Conservation (phyloP, 768 basidiomycete genomes). For the Termitomyces heimii region DNA sequence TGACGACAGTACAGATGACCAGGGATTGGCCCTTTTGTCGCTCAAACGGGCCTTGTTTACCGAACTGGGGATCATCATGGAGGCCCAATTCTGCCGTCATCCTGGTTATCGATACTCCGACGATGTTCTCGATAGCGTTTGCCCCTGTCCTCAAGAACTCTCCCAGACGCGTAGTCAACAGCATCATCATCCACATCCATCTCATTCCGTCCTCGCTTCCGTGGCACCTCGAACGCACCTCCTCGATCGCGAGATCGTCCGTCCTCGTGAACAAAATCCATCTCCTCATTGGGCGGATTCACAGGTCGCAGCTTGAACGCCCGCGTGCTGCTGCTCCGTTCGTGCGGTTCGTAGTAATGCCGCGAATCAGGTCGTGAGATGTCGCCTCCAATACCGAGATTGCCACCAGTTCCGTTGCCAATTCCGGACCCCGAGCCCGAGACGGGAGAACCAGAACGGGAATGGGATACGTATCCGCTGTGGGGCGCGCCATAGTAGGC, state of each 20-base stretch:
- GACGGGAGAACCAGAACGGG: conserved; percentile 55
- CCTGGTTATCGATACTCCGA: conserved; percentile 32
- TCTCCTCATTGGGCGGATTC: conserved; percentile 39
- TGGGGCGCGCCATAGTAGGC: conserved; percentile 26
- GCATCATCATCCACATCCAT: conserved; percentile 60
- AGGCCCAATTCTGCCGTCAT: conserved; percentile 30
- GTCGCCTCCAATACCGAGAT: conserved; percentile 22
- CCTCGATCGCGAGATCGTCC: conserved; percentile 38
- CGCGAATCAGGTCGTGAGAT: conserved; percentile 50
- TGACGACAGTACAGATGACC: conserved; percentile 9
- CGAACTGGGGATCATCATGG: conserved; percentile 12
- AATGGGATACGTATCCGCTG: conserved; percentile 30
- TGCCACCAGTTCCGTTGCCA: conserved; percentile 11
- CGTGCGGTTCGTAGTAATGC: conserved; percentile 42
- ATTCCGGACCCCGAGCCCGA: conserved; percentile 48
- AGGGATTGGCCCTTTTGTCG: conserved; percentile 4
- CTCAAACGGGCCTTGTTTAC: conserved; percentile 13
- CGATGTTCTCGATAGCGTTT: conserved; percentile 51
- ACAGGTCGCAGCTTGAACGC: conserved; percentile 49
- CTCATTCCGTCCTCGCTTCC: conserved; percentile 56
- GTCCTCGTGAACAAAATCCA: conserved; percentile 52
- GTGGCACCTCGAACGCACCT: conserved; percentile 22
- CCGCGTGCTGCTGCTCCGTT: conserved; percentile 25
- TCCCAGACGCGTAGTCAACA: conserved; percentile 29
- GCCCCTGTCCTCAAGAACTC: conserved; percentile 45